These are phyloP conservation scores for Leucocoprinus sp. DNA, from an alignment of 768 basidiomycete species.

Conservation along the genomic window DNA sequence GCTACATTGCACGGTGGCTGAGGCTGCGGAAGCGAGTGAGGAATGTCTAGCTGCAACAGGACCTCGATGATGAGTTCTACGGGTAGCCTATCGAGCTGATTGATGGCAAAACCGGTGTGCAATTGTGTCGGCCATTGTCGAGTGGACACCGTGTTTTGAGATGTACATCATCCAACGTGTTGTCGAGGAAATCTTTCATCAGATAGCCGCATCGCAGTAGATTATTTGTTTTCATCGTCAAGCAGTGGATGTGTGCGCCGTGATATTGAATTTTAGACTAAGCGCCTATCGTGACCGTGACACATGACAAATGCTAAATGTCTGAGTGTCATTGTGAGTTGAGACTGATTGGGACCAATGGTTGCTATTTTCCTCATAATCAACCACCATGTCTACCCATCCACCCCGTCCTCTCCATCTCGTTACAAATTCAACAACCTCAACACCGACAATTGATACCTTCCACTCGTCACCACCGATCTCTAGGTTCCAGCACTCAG, in stretches of 20 bases:
- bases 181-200: conserved; percentile 1
- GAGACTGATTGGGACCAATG: neutral
- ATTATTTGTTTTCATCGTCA: conserved; percentile 1
- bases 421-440: neutral
- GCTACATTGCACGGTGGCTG: too few relatives aligned
- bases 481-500: neutral
- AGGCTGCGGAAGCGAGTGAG: too few relatives aligned
- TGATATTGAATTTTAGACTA: too few relatives aligned
- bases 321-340: neutral
- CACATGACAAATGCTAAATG: neutral
- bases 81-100: too few relatives aligned
- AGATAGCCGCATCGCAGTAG: neutral
- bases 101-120: too few relatives aligned
- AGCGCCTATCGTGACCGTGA: neutral
- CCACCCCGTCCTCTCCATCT: conserved; percentile 9
- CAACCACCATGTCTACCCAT: conserved; percentile 4
- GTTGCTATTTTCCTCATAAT: neutral
- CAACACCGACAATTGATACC: neutral
- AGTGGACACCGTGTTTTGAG: conserved; percentile 3
- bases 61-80: too few relatives aligned
- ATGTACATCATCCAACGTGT: neutral
- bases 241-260: too few relatives aligned
- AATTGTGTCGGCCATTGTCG: conserved; percentile 4
- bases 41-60: too few relatives aligned
- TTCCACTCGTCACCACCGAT: conserved; percentile 4